A percentile compares a stretch with the other conserved stretches of the same genome.
phyloP scores from a whole-genome alignment of 1,284 basidiomycete genomes.

The Pseudozyma sp. region DNA sequence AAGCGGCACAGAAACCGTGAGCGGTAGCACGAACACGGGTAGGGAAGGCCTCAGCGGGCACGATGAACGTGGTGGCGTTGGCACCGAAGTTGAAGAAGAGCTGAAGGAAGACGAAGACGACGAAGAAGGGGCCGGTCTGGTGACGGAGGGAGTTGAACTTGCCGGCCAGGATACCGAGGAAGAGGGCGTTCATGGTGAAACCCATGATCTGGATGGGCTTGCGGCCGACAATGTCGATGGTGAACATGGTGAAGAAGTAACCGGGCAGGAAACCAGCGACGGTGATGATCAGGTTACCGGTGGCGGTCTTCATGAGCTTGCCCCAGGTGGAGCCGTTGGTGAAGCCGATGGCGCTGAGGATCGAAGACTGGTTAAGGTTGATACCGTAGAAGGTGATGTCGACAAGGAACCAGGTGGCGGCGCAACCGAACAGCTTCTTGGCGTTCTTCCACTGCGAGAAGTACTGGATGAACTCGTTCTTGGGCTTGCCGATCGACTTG shows the following conservation, averaged over 20 bases:
- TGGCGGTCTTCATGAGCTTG: slow-evolving; percentile 73
- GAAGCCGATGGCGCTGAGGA: slow-evolving; percentile 77
- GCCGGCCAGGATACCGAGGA: slow-evolving; percentile 68
- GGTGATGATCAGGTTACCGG: slow-evolving; percentile 68
- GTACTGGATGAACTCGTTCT: slow-evolving; percentile 55
- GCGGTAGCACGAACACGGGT: slow-evolving; percentile 75
- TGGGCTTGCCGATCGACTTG: slow-evolving; percentile 53
- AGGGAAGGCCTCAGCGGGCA: slow-evolving; percentile 82
- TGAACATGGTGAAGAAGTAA: slow-evolving; percentile 65
- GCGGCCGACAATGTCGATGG: slow-evolving; percentile 64
- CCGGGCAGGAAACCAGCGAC: slow-evolving; percentile 65
- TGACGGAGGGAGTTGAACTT: slow-evolving; percentile 55
- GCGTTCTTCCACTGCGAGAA: slow-evolving; percentile 62
- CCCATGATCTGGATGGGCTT: slow-evolving; percentile 68
- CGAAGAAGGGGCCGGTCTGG: slow-evolving; percentile 76
- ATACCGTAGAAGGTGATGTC: slow-evolving; percentile 84
- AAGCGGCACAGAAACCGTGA: slow-evolving; percentile 71
- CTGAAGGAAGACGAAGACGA: slow-evolving; percentile 79
- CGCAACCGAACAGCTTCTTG: slow-evolving; percentile 59
- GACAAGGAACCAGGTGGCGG: slow-evolving; percentile 66
- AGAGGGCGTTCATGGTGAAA: slow-evolving; percentile 65
- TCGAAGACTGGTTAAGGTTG: slow-evolving; percentile 81
- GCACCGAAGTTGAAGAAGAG: slow-evolving; percentile 73
- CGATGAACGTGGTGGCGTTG: slow-evolving; percentile 82
- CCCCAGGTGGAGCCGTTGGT: slow-evolving; percentile 67